phyloP scores from a whole-genome alignment of 176 grass and related monocot species.

The Aegilops umbellulata region DNA sequence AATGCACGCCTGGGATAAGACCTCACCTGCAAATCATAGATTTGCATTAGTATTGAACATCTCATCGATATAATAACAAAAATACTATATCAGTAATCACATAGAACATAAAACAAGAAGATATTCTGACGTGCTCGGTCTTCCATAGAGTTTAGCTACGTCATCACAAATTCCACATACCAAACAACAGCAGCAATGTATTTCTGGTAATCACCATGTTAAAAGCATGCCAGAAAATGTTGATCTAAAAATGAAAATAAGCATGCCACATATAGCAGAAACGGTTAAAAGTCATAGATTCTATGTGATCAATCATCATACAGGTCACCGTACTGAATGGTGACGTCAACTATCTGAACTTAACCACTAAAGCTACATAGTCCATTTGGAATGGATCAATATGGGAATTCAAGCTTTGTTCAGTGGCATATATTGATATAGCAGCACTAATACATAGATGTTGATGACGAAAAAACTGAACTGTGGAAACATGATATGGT shows the following conservation, averaged over 20 bases:
- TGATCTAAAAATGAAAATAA: not conserved
- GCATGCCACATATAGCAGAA: not conserved
- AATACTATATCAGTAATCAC: not conserved
- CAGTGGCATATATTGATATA: not conserved
- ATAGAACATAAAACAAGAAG: not conserved
- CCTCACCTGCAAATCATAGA: constrained; percentile 59
- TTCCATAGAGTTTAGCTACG: not conserved
- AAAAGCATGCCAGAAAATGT: not conserved
- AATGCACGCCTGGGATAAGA: constrained; percentile 81
- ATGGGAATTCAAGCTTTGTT: not conserved
- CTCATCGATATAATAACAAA: not conserved
- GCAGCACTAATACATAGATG: not conserved
- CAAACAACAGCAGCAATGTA: not conserved
- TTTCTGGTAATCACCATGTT: not conserved
- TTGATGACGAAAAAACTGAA: not conserved
- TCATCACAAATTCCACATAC: not conserved
- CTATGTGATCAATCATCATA: not conserved
- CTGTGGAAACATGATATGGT: not conserved
- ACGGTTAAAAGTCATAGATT: not conserved
- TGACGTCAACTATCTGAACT: too few species aligned
- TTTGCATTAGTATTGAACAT: not conserved
- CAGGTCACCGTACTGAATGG: not conserved
- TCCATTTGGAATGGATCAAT: not conserved
- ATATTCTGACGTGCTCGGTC: not conserved
- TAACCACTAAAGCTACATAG: too few species aligned